Evolutionary conservation across 2,329 filamentous ascomycete genomes (phyloP).

Genomic region (Thielaviopsis punctulata): DNA sequence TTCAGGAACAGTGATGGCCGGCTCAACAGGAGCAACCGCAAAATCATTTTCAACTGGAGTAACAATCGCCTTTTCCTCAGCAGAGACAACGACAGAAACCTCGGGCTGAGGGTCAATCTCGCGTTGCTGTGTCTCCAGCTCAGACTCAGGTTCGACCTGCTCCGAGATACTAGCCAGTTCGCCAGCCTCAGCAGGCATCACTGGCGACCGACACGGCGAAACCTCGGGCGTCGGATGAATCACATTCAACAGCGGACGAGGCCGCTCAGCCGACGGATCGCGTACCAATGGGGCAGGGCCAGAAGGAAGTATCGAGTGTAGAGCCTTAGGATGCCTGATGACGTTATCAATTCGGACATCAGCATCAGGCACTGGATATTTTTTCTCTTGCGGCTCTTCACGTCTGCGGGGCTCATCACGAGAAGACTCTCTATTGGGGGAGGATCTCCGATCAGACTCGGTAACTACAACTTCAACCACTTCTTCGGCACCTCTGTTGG

Average conservation of each 20-base stretch:
- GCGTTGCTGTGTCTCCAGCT: neutral
- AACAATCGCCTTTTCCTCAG: neutral
- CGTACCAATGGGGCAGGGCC: constrained; percentile 18
- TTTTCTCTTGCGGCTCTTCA: neutral
- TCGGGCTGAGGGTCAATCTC: too few relatives aligned
- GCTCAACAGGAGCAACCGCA: neutral
- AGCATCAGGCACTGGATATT: constrained; percentile 41
- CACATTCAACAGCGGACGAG: constrained; percentile 41
- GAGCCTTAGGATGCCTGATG: constrained; percentile 32
- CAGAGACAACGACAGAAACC: neutral
- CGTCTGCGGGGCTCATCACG: too few relatives aligned
- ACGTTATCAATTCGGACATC: constrained; percentile 45
- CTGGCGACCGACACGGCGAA: constrained; percentile 23
- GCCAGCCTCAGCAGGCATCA: constrained; percentile 12
- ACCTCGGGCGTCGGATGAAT: constrained; percentile 41
- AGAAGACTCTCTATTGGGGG: neutral
- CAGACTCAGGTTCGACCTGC: neutral
- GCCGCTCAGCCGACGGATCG: constrained; percentile 36
- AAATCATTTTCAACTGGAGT: neutral
- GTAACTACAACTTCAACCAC: neutral
- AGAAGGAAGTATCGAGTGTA: constrained; percentile 17
- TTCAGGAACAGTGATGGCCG: neutral
- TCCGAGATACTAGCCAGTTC: constrained; percentile 5
- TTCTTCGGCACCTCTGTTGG: neutral
- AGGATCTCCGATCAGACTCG: neutral